Conservation (phyloP, 805 yeast species). For the Metschnikowia proteae region DNA sequence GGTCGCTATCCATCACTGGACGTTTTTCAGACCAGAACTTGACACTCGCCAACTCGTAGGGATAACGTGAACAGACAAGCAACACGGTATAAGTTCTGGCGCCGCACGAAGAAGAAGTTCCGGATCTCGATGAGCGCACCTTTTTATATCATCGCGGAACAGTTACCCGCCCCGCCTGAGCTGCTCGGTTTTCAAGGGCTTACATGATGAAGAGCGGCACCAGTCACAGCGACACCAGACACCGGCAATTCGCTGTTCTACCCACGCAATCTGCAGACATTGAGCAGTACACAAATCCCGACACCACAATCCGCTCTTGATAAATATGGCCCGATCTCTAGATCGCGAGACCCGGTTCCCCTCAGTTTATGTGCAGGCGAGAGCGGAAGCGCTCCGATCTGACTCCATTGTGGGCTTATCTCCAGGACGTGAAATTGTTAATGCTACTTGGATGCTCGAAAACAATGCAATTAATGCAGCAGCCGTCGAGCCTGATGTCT, state of each 20-base stretch:
- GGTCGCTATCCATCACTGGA: constrained; percentile 39
- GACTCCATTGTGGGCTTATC: constrained; percentile 1
- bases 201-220: neutral
- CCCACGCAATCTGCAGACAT: too few species aligned
- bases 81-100: constrained; percentile 51
- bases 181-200: neutral
- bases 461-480: too few species aligned
- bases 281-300: too few species aligned
- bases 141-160: constrained; percentile 10
- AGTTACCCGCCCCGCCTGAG: constrained; percentile 15
- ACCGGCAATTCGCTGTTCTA: too few species aligned
- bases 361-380: neutral
- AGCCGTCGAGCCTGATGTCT: neutral
- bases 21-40: constrained; percentile 46
- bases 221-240: neutral
- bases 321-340: neutral
- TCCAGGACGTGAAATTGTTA: neutral
- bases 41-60: constrained; percentile 51
- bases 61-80: constrained; percentile 46
- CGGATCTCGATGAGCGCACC: neutral
- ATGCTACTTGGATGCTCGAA: too few species aligned
- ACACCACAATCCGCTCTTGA: too few species aligned
- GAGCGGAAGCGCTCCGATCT: constrained; percentile 3
- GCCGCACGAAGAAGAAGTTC: constrained; percentile 42
- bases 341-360: neutral